Percentiles rank a stretch among this genome's conserved stretches.
Conservation (phyloP, 1,139 yeast species). For the Debaryomyces subglobosus region DNA sequence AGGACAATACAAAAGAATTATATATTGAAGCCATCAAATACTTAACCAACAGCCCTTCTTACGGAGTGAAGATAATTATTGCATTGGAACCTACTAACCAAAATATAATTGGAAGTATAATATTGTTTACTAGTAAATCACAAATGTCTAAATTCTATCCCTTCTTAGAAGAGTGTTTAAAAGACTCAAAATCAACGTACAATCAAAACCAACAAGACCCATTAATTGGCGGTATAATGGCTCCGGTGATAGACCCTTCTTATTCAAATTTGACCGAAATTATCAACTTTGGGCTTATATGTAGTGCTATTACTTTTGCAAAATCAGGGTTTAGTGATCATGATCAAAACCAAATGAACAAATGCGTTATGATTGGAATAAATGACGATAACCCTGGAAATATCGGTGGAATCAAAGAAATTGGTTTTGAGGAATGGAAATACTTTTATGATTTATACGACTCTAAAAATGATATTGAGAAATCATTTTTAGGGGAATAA, state of each 20-base stretch:
- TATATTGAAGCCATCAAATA: constrained; percentile 31
- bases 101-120: constrained; percentile 56
- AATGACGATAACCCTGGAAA: constrained; percentile 37
- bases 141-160: constrained; percentile 55
- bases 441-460: constrained; percentile 44
- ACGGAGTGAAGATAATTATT: constrained; percentile 52
- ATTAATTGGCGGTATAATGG: constrained; percentile 58
- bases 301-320: constrained; percentile 60
- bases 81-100: constrained; percentile 61
- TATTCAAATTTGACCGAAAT: constrained; percentile 59
- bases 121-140: constrained; percentile 54
- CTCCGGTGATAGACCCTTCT: constrained; percentile 58
- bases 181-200: constrained; percentile 12
- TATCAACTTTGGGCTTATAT: constrained; percentile 58
- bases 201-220: constrained; percentile 11
- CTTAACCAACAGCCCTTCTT: constrained; percentile 19
- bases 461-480: constrained; percentile 16
- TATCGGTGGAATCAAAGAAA: constrained; percentile 40
- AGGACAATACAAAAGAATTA: constrained; percentile 18
- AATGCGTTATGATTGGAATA: constrained; percentile 45
- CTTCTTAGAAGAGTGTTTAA: constrained; percentile 42
- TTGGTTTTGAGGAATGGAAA: constrained; percentile 49
- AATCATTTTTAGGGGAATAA: constrained; percentile 8
- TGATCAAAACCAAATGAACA: constrained; percentile 28
- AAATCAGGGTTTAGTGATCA: constrained; percentile 38